Evolutionary conservation across 2,329 filamentous ascomycete species (phyloP).

Genomic region (Pezizomycotina sp.): DNA sequence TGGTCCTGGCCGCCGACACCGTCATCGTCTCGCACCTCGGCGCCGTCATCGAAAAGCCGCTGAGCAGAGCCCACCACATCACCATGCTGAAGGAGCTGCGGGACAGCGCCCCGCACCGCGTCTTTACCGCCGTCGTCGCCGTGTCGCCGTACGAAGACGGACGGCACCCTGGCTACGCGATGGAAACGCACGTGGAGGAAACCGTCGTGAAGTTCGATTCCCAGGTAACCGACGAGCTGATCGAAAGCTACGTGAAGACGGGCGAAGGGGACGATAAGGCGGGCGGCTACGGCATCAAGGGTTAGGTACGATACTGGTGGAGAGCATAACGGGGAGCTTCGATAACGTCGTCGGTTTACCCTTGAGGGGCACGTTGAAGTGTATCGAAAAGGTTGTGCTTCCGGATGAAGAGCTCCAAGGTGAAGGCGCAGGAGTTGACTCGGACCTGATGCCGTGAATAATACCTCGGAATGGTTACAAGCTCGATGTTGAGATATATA

Average conservation of each 20-base stretch:
- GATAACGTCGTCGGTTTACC: conserved; percentile 93
- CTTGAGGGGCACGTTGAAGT: conserved; percentile 54
- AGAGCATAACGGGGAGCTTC: conserved; percentile 72
- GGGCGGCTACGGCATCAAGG: conserved; percentile 87
- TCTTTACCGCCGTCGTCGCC: conserved; percentile 64
- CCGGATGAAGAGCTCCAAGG: conserved; percentile 50
- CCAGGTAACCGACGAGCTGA: conserved; percentile 61
- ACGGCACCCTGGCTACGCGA: conserved; percentile 65
- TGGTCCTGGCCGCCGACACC: conserved; percentile 84
- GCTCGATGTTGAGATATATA: no score
- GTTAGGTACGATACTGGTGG: conserved; percentile 67
- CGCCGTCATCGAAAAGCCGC: conserved; percentile 77
- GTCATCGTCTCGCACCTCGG: conserved; percentile 64
- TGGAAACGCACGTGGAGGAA: conserved; percentile 72
- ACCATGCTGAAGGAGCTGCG: conserved; percentile 68
- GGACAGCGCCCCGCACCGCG: conserved; percentile 56
- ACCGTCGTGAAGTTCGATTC: conserved; percentile 76
- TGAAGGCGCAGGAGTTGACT: conserved; percentile 29
- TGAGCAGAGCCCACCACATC: conserved; percentile 63
- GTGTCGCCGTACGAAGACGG: conserved; percentile 69
- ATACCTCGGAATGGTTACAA: no score
- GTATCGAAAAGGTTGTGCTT: conserved; percentile 79
- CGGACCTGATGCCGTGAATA: background rate
- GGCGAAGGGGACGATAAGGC: conserved; percentile 92
- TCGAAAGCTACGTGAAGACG: conserved; percentile 53